Base-by-base conservation (phyloP, 1,284 basidiomycete species). In the Ustilago loliicola region DNA sequence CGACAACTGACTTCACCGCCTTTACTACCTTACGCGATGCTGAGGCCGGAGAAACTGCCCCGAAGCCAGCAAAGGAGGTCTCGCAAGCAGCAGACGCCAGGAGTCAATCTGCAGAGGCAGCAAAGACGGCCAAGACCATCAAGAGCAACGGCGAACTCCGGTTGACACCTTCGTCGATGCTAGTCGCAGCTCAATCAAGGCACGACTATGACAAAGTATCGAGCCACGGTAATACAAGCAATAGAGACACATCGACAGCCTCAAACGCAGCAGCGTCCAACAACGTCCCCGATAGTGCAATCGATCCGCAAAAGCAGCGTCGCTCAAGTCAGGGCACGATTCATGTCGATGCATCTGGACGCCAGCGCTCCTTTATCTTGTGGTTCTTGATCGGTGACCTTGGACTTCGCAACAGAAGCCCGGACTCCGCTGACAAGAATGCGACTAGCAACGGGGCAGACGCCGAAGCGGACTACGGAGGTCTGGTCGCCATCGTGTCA, bases 301-400 rank as follows among this genome's bases (percentile, higher is more conserved):
- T 25, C 21, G 32, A 21, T 30, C 38, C 50, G 42, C 58, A 48
- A 34, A 32, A 58, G 21, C 56, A 53, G 23, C 52, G 51, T 36
- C 34, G 57, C 1, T 54, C 65, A 2, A 25, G 30, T n/a, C 65
- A 60, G 7, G 32, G 50, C 23, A 48, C 68, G 9, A 36, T 69
- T 13, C 73, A 76, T n/a, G 61, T 72, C 3, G 73, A 68, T 21
- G 57, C 73, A 10, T 54, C 73, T 2, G 73, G 73, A 9, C 67
- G 66, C 8, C 64, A 55, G n/a, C 71, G 79, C 15, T 79, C 76
- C 2, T 83, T 81, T 30, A 19, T 83, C 19, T 61, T 79, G 3
- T 83, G 81, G 81, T 82, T 80, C 55, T 57, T 83, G 42, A 57
- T 83, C 10, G 81, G 81, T 7, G 81, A 83, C 52, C 54, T 83